Conservation (phyloP, 2,329 filamentous ascomycete genomes). For the Cladophialophora yegresii region DNA sequence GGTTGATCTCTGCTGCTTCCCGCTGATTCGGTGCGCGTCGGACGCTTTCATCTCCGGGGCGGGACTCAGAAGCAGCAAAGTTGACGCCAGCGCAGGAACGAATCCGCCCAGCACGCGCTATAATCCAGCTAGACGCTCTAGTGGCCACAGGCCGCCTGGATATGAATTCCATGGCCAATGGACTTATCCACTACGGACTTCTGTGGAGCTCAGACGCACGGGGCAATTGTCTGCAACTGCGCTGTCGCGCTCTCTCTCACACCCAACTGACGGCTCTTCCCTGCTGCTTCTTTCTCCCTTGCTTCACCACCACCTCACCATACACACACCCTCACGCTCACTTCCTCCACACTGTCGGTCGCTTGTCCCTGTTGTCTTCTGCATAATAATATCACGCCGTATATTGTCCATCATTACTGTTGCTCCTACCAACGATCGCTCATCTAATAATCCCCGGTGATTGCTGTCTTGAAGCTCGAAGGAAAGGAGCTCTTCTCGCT, state of each 20-base stretch:
- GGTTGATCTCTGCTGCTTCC: conserved; percentile 4
- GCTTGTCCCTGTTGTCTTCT: conserved; percentile 18
- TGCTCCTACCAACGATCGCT: conserved; percentile 2
- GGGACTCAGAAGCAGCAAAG: conserved; percentile 9
- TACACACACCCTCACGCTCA: conserved; percentile 7
- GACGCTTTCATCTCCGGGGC: conserved; percentile 26
- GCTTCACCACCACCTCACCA: conserved; percentile 18
- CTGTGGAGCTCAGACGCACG: conserved; percentile 5
- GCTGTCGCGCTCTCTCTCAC: conserved; percentile 11
- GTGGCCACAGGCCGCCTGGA: conserved; percentile 11
- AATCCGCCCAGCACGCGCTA: conserved; percentile 15
- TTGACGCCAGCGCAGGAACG: conserved; percentile 26
- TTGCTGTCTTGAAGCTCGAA: conserved; percentile 16
- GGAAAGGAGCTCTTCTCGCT: conserved; percentile 11
- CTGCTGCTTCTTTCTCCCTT: conserved; percentile 19
- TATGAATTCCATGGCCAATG: conserved; percentile 15
- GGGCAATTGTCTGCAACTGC: conserved; percentile 10
- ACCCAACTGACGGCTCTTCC: not conserved
- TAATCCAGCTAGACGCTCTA: not conserved
- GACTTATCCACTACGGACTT: conserved; percentile 17
- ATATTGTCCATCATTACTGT: conserved; percentile 7
- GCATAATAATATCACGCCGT: conserved; percentile 10
- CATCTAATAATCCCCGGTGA: not conserved
- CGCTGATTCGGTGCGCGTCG: conserved; percentile 16
- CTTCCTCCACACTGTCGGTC: conserved; percentile 4